These are phyloP conservation scores for Conringia planisiliqua DNA, from an alignment of 345 rosid species.

Conservation along the genomic window DNA sequence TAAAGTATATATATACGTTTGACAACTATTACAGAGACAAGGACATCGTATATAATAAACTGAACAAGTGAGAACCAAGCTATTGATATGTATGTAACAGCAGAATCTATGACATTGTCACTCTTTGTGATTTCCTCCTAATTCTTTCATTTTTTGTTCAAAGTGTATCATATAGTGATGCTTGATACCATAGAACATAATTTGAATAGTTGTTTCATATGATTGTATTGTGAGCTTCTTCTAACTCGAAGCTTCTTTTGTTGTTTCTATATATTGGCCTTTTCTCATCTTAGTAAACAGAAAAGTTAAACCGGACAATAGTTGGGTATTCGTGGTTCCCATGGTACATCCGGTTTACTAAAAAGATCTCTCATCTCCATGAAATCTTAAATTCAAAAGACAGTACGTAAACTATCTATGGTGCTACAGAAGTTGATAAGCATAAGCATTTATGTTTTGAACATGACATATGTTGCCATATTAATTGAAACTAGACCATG, in stretches of 20 bases:
- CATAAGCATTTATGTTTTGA: slow-evolving; percentile 6
- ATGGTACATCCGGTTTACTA: background rate
- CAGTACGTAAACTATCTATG: background rate
- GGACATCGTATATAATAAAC: background rate
- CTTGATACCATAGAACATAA: background rate
- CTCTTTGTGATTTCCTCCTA: background rate
- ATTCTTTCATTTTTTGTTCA: background rate
- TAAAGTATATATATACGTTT: background rate
- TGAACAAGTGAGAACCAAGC: background rate
- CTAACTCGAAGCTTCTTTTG: background rate
- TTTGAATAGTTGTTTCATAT: background rate
- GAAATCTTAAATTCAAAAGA: background rate
- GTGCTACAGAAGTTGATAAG: slow-evolving; percentile 1
- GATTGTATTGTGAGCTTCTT: background rate
- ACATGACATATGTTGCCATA: background rate
- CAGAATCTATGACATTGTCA: background rate
- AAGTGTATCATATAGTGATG: background rate
- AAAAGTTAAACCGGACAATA: background rate
- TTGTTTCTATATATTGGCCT: background rate
- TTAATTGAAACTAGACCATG: slow-evolving; percentile 11
- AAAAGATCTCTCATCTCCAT: background rate
- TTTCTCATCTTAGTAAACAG: background rate
- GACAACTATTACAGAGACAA: background rate
- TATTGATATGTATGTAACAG: background rate
- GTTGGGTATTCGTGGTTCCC: background rate